These are phyloP conservation scores for Dittrichia graveolens DNA, from an alignment of 129 eudicot genomes.

Conservation along the genomic window DNA sequence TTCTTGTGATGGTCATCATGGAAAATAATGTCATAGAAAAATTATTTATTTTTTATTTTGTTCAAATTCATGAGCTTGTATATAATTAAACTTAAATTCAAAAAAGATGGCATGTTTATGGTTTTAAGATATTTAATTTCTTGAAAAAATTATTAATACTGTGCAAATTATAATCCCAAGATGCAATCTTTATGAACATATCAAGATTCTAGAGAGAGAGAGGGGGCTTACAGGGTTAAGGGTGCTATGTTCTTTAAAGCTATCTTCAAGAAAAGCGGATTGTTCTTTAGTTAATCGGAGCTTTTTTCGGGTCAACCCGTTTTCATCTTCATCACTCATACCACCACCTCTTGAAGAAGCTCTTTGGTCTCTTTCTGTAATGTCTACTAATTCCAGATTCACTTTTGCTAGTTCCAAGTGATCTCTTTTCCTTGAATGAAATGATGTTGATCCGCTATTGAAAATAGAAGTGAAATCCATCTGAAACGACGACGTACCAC, in stretches of 20 bases:
- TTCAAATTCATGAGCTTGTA: no score
- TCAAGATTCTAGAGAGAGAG: constrained; percentile 26
- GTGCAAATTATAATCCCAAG: constrained; percentile 27
- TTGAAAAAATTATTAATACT: not conserved
- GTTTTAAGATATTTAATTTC: no score
- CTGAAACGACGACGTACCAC: constrained; percentile 51
- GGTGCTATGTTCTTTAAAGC: constrained; percentile 81
- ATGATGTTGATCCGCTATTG: constrained; percentile 28
- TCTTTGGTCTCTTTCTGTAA: constrained; percentile 35
- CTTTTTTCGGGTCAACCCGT: constrained; percentile 58
- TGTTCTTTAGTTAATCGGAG: constrained; percentile 80
- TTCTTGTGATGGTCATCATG: not conserved
- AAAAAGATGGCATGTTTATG: not conserved
- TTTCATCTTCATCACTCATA: constrained; percentile 54
- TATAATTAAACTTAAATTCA: not conserved
- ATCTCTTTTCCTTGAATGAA: constrained; percentile 33
- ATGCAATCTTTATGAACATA: constrained; percentile 17
- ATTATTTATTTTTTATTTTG: no score
- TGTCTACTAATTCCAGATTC: constrained; percentile 23
- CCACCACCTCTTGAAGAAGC: constrained; percentile 44
- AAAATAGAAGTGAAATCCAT: constrained; percentile 62
- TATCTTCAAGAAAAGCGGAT: constrained; percentile 86
- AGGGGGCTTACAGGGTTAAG: constrained; percentile 70
- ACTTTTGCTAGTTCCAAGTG: constrained; percentile 19
- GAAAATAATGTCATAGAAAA: no score